Percentiles rank a stretch among this genome's conserved stretches.
These are phyloP conservation scores for Gastrolobium bilobum DNA, from an alignment of 306 rosid genomes.

Conservation along the genomic window DNA sequence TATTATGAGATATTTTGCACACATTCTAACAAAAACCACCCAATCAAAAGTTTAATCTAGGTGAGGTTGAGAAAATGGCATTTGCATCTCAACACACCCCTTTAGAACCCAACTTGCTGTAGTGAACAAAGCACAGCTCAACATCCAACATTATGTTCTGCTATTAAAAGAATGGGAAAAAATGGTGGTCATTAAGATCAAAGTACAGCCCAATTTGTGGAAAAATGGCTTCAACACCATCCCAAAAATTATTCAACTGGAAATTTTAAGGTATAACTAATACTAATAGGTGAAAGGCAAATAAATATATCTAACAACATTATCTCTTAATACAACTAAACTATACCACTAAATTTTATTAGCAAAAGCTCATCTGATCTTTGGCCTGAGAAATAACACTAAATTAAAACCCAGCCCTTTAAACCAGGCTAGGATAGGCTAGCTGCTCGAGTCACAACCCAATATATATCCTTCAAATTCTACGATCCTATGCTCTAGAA, in stretches of 20 bases:
- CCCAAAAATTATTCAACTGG: slow-evolving; percentile 23
- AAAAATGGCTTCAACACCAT: slow-evolving; percentile 17
- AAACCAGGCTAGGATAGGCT: slow-evolving; percentile 24
- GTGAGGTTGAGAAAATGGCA: slow-evolving; percentile 27
- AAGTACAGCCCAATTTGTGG: slow-evolving; percentile 6
- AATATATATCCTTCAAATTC: slow-evolving; percentile 28
- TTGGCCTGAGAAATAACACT: slow-evolving; percentile 25
- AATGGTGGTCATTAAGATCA: background rate
- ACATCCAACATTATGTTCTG: background rate
- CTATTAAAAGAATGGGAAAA: background rate
- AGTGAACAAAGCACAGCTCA: slow-evolving; percentile 8
- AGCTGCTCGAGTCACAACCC: slow-evolving; percentile 20
- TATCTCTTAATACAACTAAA: slow-evolving; percentile 20
- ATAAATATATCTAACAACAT: slow-evolving; percentile 28
- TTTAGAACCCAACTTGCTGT: slow-evolving; percentile 9
- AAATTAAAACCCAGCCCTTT: slow-evolving; percentile 25
- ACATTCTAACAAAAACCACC: slow-evolving; percentile 24
- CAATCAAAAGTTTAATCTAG: slow-evolving; percentile 31
- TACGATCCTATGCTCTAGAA: slow-evolving; percentile 31
- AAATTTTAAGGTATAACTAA: background rate
- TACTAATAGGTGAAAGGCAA: slow-evolving; percentile 18
- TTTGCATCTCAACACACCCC: slow-evolving; percentile 18
- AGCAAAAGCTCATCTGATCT: slow-evolving; percentile 5
- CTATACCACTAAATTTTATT: background rate
- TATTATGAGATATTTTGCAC: too few relatives aligned